Percentiles rank a stretch among this genome's conserved stretches.
Conservation (phyloP, 495 filamentous ascomycete genomes). For the Trichoderma asperelloides region DNA sequence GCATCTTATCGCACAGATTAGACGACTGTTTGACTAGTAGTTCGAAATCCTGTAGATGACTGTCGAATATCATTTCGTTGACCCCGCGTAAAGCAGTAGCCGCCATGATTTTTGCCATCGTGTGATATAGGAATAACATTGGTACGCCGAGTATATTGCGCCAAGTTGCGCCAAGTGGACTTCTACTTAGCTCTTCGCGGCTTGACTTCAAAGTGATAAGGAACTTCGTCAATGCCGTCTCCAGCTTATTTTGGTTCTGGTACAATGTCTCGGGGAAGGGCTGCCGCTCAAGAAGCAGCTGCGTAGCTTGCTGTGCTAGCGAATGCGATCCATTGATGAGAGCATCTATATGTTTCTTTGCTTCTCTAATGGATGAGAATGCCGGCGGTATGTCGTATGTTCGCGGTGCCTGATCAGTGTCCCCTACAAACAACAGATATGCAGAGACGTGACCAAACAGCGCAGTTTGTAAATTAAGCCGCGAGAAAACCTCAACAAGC, state of each 20-base stretch:
- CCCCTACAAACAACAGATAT: slow-evolving; percentile 12
- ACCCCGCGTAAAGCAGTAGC: slow-evolving; percentile 26
- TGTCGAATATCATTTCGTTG: slow-evolving; percentile 36
- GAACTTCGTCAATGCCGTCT: slow-evolving; percentile 18
- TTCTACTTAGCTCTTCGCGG: slow-evolving; percentile 2
- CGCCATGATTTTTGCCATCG: slow-evolving; percentile 39
- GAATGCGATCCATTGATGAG: background rate
- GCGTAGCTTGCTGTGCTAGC: background rate
- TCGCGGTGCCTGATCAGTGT: background rate
- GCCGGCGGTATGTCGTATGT: slow-evolving; percentile 10
- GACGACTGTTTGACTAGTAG: slow-evolving; percentile 24
- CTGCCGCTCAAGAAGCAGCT: background rate
- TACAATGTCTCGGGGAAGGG: background rate
- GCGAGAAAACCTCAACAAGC: slow-evolving; percentile 29
- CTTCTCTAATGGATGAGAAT: slow-evolving; percentile 20
- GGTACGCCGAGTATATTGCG: slow-evolving; percentile 12
- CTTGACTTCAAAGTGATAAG: slow-evolving; percentile 14
- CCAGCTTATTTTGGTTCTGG: background rate
- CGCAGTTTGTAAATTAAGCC: slow-evolving; percentile 29
- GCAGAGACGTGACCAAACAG: slow-evolving; percentile 19
- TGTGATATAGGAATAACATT: slow-evolving; percentile 36
- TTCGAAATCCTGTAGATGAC: slow-evolving; percentile 29
- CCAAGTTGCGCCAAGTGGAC: too few species aligned
- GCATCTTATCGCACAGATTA: slow-evolving; percentile 19
- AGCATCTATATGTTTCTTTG: slow-evolving; percentile 1